These are phyloP conservation scores for Mortierella sp. DNA, from an alignment of 371 early-diverging fungal genomes.

Conservation along the genomic window DNA sequence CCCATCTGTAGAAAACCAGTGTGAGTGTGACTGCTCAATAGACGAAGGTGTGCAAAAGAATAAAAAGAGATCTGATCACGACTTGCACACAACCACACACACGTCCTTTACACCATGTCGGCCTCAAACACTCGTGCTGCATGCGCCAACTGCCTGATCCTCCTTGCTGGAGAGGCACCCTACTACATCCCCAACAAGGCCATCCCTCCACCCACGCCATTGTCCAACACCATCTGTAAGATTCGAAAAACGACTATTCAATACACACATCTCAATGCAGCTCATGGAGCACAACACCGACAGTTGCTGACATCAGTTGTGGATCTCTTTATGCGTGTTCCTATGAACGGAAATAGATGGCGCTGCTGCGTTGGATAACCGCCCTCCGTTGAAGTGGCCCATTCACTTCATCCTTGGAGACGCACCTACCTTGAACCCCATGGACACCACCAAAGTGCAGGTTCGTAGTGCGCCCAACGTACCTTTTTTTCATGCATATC, in stretches of 20 bases:
- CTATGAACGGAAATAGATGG: conserved; percentile 19
- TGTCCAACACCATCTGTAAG: conserved; percentile 53
- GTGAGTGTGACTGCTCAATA: neutral
- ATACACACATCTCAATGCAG: neutral
- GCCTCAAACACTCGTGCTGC: conserved; percentile 43
- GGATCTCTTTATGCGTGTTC: neutral
- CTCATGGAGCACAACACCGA: neutral
- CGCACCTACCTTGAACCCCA: conserved; percentile 40
- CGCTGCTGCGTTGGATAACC: conserved; percentile 48
- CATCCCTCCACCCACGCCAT: conserved; percentile 32
- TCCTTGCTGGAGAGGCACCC: conserved; percentile 32
- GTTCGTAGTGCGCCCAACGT: neutral
- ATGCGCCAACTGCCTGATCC: conserved; percentile 46
- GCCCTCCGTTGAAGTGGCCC: conserved; percentile 40
- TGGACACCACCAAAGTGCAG: conserved; percentile 48
- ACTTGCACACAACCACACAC: neutral
- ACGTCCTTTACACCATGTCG: conserved; percentile 12
- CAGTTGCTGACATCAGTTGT: neutral
- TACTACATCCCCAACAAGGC: conserved; percentile 39
- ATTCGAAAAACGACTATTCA: neutral
- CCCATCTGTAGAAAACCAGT: neutral
- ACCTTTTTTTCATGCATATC: neutral
- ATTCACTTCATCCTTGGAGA: conserved; percentile 46
- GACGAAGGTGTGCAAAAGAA: neutral
- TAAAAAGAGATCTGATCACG: neutral